A percentile compares a stretch with the other conserved stretches of the same genome.
Conservation (phyloP, 2,329 filamentous ascomycete genomes). For the Fusarium sp. region DNA sequence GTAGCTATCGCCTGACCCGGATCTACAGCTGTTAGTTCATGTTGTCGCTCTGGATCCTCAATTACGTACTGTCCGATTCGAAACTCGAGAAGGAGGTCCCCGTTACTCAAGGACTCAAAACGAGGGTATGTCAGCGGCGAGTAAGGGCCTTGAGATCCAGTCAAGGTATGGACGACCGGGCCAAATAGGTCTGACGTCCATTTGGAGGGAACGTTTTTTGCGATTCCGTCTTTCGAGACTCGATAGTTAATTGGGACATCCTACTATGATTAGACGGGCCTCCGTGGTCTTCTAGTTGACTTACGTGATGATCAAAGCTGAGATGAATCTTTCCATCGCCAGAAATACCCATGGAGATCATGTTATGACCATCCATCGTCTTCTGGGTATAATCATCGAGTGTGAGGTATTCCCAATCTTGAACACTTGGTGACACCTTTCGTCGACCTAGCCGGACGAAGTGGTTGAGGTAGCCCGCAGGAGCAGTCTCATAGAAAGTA, state of each 20-base stretch:
- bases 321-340: conserved; percentile 33
- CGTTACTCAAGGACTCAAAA: conserved; percentile 17
- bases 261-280: not conserved
- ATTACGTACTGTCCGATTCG: conserved; percentile 28
- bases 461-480: conserved; percentile 23
- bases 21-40: not conserved
- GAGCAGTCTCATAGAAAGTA: conserved; percentile 28
- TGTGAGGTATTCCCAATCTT: conserved; percentile 23
- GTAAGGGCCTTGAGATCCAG: conserved; percentile 18
- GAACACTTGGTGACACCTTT: not conserved
- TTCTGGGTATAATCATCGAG: conserved; percentile 26
- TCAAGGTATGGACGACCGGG: conserved; percentile 13
- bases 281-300: fast-evolving
- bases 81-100: conserved; percentile 24
- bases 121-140: conserved; percentile 27
- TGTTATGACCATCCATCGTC: conserved; percentile 34
- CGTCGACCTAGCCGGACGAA: conserved; percentile 21
- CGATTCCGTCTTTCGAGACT: conserved; percentile 9
- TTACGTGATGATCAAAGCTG: conserved; percentile 33
- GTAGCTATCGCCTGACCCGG: conserved; percentile 29
- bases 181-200: conserved; percentile 28
- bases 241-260: conserved; percentile 32
- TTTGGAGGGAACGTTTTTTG: not conserved
- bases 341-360: conserved; percentile 37
- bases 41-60: fast-evolving